Percentiles rank a stretch among this genome's conserved stretches.
These are phyloP conservation scores for Diddensiella caesifluorescens DNA, from an alignment of 805 yeast species.

Conservation along the genomic window DNA sequence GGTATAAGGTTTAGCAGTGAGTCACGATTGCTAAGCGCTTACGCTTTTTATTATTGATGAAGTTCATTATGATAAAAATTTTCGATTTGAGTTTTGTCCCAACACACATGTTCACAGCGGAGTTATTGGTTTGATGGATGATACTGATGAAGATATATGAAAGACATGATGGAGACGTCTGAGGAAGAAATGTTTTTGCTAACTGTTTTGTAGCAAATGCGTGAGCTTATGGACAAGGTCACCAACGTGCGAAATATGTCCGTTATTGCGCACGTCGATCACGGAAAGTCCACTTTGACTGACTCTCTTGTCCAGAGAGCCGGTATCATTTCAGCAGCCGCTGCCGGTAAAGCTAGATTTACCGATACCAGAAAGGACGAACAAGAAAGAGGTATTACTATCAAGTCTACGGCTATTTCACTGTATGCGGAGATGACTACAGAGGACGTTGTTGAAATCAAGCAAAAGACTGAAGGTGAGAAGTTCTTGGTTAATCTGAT, in stretches of 20 bases:
- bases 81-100: too few species aligned
- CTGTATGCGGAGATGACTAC: constrained; percentile 83
- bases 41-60: too few species aligned
- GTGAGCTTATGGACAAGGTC: constrained; percentile 98
- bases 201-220: constrained; percentile 64
- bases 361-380: constrained; percentile 99
- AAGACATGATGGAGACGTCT: too few species aligned
- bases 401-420: constrained; percentile 98
- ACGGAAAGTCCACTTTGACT: constrained; percentile 99
- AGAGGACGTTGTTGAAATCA: constrained; percentile 80
- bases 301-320: constrained; percentile 99
- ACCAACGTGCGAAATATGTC: constrained; percentile 99
- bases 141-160: too few species aligned
- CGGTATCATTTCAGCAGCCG: constrained; percentile 99
- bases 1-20: too few species aligned
- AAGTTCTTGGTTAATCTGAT: constrained; percentile 95
- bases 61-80: too few species aligned
- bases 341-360: constrained; percentile 99
- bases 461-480: constrained; percentile 88
- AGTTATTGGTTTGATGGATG: too few species aligned
- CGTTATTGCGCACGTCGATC: constrained; percentile 99
- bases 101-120: too few species aligned
- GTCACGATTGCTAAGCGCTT: too few species aligned
- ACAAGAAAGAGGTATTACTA: constrained; percentile 99
- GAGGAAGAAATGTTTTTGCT: too few species aligned